A percentile compares a stretch with the other conserved stretches of the same genome.
These are phyloP conservation scores for Ajuga chamaepitys DNA, from an alignment of 257 asterid species.

Conservation along the genomic window DNA sequence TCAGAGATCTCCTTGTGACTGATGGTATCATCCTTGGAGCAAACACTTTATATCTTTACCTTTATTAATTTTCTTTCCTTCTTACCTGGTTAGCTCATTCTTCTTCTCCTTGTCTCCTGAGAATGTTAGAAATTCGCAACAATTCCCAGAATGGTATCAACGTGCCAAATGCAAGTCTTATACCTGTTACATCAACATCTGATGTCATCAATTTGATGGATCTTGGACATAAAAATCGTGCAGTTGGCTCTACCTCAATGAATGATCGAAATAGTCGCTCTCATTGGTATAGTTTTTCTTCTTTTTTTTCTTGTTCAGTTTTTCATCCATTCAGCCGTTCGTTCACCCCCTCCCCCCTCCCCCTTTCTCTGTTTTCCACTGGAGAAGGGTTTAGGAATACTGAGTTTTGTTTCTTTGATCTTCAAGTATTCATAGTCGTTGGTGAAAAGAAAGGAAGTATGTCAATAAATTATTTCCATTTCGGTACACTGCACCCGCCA, in stretches of 20 bases:
- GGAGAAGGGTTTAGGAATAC: background rate
- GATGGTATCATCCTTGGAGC: constrained; percentile 59
- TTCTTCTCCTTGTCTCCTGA: constrained; percentile 38
- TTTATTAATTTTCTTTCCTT: background rate
- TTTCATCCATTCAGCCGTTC: background rate
- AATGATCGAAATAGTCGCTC: constrained; percentile 79
- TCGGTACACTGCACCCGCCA: background rate
- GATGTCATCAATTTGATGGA: constrained; percentile 70
- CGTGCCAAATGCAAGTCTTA: constrained; percentile 62
- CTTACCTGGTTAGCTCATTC: background rate
- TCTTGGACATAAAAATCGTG: constrained; percentile 74
- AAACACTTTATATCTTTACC: constrained; percentile 4
- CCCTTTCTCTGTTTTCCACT: background rate
- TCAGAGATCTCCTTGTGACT: constrained; percentile 69
- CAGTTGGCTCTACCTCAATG: constrained; percentile 69
- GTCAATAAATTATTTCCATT: background rate
- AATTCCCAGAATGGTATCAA: constrained; percentile 51
- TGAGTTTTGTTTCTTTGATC: background rate
- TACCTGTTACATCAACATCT: constrained; percentile 57
- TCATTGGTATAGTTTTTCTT: constrained; percentile 49
- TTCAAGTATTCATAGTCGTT: background rate
- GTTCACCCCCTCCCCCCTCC: too few relatives aligned
- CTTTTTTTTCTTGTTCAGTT: background rate
- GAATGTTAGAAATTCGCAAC: constrained; percentile 62
- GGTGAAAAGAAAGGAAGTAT: background rate